Evolutionary conservation across 768 basidiomycete genomes (phyloP).

Genomic region (Pleurotus giganteus): DNA sequence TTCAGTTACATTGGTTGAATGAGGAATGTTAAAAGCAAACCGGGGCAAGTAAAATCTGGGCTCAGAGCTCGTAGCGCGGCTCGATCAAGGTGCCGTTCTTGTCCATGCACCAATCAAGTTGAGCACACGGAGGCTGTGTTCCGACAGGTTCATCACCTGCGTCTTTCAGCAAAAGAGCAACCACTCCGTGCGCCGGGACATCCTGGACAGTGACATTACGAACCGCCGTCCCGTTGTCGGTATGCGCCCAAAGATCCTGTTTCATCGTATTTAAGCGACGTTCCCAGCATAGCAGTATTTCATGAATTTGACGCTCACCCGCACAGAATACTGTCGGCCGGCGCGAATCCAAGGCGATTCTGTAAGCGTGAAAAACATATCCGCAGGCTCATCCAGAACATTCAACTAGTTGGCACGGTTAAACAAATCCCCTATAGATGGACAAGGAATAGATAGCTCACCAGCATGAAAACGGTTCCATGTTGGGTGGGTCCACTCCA

Average conservation of each 20-base stretch:
- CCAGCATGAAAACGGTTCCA: conserved; percentile 68
- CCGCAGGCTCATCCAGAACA: conserved; percentile 47
- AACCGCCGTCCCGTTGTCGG: conserved; percentile 51
- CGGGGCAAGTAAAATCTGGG: background rate
- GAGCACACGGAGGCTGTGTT: conserved; percentile 54
- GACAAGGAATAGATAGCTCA: conserved; percentile 23
- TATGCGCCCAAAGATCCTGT: conserved; percentile 55
- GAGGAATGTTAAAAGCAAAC: background rate
- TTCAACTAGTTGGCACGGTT: conserved; percentile 40
- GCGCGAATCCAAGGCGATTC: conserved; percentile 68
- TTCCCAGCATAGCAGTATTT: background rate
- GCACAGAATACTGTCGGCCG: conserved; percentile 56
- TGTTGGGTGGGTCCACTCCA: conserved; percentile 69
- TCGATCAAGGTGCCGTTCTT: conserved; percentile 49
- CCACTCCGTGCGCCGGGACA: conserved; percentile 56
- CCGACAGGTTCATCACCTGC: conserved; percentile 65
- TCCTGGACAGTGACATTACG: conserved; percentile 43
- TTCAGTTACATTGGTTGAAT: no score
- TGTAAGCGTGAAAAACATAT: conserved; percentile 56
- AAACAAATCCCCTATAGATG: background rate
- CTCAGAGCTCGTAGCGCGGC: background rate
- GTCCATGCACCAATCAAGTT: conserved; percentile 54
- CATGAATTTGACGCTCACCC: conserved; percentile 34
- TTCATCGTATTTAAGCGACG: background rate
- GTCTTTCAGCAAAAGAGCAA: conserved; percentile 54